Conservation (phyloP, 78 protist genomes). For the Dictyostelium brefeldianum region DNA sequence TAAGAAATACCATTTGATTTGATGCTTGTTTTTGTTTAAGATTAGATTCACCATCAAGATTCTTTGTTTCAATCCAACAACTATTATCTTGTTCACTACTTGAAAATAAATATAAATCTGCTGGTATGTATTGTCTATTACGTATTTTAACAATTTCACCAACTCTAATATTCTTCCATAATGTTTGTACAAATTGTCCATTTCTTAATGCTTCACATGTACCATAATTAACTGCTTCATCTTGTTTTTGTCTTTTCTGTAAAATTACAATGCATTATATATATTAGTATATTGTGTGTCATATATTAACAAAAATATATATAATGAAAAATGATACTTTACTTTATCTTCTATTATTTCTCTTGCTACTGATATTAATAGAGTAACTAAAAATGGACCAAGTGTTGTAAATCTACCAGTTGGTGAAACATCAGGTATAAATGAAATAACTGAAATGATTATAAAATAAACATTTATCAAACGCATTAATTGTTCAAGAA, state of each 20-base stretch:
- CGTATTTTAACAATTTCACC: slow-evolving; percentile 87
- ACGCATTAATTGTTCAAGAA: slow-evolving; percentile 79
- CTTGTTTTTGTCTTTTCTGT: slow-evolving; percentile 80
- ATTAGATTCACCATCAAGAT: slow-evolving; percentile 89
- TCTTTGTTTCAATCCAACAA: slow-evolving; percentile 90
- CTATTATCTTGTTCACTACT: slow-evolving; percentile 30
- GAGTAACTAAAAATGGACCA: slow-evolving; percentile 87
- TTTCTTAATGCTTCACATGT: slow-evolving; percentile 22
- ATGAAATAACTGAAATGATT: slow-evolving; percentile 82
- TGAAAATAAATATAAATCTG: slow-evolving; percentile 68
- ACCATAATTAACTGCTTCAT: slow-evolving; percentile 63
- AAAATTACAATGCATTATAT: no score
- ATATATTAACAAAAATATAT: neutral
- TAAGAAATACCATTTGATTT: slow-evolving; percentile 24
- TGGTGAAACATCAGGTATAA: slow-evolving; percentile 91
- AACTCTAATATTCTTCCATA: slow-evolving; percentile 70
- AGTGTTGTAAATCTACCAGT: slow-evolving; percentile 90
- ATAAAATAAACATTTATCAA: slow-evolving; percentile 91
- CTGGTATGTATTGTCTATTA: slow-evolving; percentile 78
- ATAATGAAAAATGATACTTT: neutral
- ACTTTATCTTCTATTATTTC: slow-evolving; percentile 91
- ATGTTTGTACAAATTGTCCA: neutral
- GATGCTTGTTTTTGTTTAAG: slow-evolving; percentile 81
- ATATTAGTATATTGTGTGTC: neutral
- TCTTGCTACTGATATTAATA: slow-evolving; percentile 87